Evolutionary conservation across 306 rosid genomes (phyloP).

Genomic region (Argentina anserina): DNA sequence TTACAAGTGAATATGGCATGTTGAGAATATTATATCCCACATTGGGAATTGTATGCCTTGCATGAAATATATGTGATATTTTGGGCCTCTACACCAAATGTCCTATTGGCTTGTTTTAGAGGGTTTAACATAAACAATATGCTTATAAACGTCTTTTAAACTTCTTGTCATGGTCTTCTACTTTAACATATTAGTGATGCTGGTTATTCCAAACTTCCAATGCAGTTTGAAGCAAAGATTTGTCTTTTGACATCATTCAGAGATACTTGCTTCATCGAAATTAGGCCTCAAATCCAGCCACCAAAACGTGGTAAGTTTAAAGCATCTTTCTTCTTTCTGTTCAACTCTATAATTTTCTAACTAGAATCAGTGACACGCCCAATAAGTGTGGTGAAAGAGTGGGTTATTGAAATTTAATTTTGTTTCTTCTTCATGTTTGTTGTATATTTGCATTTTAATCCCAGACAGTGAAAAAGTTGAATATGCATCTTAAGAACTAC

Average conservation of each 20-base stretch:
- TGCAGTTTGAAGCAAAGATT: slow-evolving; percentile 82
- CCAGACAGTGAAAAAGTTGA: background rate
- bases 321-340: slow-evolving; percentile 6
- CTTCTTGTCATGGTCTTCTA: slow-evolving; percentile 10
- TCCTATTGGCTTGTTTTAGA: background rate
- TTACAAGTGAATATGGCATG: background rate
- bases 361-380: background rate
- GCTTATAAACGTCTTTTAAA: background rate
- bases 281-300: slow-evolving; percentile 53
- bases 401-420: background rate
- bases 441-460: background rate
- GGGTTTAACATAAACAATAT: background rate
- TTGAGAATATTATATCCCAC: background rate
- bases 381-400: background rate
- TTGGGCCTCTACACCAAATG: background rate
- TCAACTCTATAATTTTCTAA: background rate
- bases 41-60: background rate
- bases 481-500: background rate
- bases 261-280: slow-evolving; percentile 83
- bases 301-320: slow-evolving; percentile 59
- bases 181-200: slow-evolving; percentile 6
- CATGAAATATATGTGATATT: background rate
- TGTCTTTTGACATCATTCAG: slow-evolving; percentile 86
- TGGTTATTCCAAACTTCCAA: slow-evolving; percentile 19
- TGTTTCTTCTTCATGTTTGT: no score